These are phyloP conservation scores for Trichoderma sp. DNA, from an alignment of 2,329 filamentous ascomycete species.

Conservation along the genomic window DNA sequence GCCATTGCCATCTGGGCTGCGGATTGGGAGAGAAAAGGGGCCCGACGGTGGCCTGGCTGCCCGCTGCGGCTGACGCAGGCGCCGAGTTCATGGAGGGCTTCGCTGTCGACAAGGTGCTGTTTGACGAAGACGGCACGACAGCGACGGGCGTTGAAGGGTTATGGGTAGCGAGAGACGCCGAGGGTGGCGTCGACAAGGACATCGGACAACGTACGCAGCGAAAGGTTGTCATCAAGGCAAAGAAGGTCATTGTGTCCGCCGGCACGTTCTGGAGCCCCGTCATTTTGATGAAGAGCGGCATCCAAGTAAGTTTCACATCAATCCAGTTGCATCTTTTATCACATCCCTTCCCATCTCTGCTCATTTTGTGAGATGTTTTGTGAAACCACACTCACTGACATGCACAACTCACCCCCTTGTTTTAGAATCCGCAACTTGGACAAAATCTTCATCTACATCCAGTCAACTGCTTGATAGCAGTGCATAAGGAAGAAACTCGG, in stretches of 20 bases:
- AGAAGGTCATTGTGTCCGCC: conserved; percentile 74
- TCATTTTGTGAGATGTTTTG: no score
- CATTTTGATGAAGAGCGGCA: conserved; percentile 71
- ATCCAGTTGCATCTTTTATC: not conserved
- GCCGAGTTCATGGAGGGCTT: conserved; percentile 84
- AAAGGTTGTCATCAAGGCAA: conserved; percentile 70
- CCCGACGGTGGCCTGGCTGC: conserved; percentile 71
- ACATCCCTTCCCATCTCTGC: not conserved
- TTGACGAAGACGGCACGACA: conserved; percentile 55
- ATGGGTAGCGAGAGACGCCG: conserved; percentile 70
- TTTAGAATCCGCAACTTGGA: conserved; percentile 73
- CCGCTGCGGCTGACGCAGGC: conserved; percentile 73
- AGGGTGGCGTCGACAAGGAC: conserved; percentile 54
- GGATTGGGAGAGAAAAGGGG: conserved; percentile 73
- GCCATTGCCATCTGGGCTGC: conserved; percentile 60
- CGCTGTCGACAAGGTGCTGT: conserved; percentile 65
- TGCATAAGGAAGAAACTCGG: conserved; percentile 68
- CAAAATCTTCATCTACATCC: conserved; percentile 81
- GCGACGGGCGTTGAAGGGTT: conserved; percentile 70
- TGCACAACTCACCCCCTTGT: not conserved
- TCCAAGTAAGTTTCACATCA: conserved; percentile 53
- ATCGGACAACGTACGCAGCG: conserved; percentile 49
- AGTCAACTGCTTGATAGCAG: conserved; percentile 54
- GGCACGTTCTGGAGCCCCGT: conserved; percentile 77
- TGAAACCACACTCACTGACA: not conserved